Percentiles rank a stretch among this genome's conserved stretches.
Evolutionary conservation across 129 eudicot genomes (phyloP).

Genomic region (Cynara cardunculus): DNA sequence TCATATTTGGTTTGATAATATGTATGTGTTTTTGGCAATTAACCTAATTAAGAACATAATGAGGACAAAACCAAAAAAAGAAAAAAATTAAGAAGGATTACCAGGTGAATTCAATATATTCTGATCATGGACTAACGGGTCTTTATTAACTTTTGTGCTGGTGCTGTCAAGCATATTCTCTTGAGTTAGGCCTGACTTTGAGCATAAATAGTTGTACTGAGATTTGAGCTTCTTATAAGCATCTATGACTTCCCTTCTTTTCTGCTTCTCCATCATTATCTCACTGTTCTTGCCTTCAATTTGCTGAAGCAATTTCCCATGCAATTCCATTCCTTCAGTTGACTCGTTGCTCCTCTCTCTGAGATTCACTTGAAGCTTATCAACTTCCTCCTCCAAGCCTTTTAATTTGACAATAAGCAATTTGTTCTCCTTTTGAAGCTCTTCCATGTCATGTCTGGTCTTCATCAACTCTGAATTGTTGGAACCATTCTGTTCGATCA

Average conservation of each 20-base stretch:
- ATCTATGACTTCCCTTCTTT: conserved; percentile 42
- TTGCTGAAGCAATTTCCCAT: conserved; percentile 62
- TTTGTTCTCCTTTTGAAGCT: conserved; percentile 46
- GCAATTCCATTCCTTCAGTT: conserved; percentile 61
- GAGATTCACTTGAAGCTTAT: conserved; percentile 48
- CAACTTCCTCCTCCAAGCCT: conserved; percentile 52
- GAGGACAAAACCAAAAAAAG: neutral
- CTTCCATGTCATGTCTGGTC: conserved; percentile 39
- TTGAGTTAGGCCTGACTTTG: conserved; percentile 44
- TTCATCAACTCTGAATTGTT: conserved; percentile 33
- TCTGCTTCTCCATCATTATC: conserved; percentile 55
- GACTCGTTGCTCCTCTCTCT: conserved; percentile 44
- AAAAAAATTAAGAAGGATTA: conserved; percentile 17
- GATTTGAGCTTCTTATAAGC: conserved; percentile 85
- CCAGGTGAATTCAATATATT: conserved; percentile 42
- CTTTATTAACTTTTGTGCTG: conserved; percentile 42
- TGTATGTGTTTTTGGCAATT: neutral
- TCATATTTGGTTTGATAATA: neutral
- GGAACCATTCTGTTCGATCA: conserved; percentile 39
- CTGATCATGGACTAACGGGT: conserved; percentile 29
- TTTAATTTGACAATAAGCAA: conserved; percentile 48
- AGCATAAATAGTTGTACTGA: conserved; percentile 57
- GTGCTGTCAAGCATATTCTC: conserved; percentile 43
- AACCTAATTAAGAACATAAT: conserved; percentile 19
- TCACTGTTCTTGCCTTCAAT: conserved; percentile 60